A percentile compares a stretch with the other conserved stretches of the same genome.
These are phyloP conservation scores for Musa balbisiana DNA, from an alignment of 202 grass and related monocot species.

Conservation along the genomic window DNA sequence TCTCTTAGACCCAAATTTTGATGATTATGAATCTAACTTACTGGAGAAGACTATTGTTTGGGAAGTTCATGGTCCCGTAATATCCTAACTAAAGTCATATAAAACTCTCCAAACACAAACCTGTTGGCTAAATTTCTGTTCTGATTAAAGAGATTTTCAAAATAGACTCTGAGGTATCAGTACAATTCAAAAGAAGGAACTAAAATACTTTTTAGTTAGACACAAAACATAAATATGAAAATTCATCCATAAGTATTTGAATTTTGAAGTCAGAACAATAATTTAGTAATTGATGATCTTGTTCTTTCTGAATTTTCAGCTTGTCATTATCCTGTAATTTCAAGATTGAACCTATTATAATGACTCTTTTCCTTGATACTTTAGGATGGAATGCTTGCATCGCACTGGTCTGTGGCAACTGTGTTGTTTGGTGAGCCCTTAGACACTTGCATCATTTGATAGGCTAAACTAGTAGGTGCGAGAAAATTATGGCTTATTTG, in stretches of 20 bases:
- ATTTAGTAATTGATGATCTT: no score
- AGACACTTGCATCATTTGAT: background rate
- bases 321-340: background rate
- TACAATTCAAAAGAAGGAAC: background rate
- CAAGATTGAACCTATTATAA: background rate
- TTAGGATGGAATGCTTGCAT: constrained; percentile 99
- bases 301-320: background rate
- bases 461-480: no score
- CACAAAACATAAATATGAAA: no score
- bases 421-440: constrained; percentile 79
- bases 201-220: background rate
- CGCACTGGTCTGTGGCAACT: constrained; percentile 86
- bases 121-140: background rate
- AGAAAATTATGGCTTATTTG: no score
- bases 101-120: background rate
- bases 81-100: background rate
- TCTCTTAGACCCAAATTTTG: no score
- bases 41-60: background rate
- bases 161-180: background rate
- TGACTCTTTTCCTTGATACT: constrained; percentile 28
- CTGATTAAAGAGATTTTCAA: no score
- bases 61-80: background rate
- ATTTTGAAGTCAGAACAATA: no score
- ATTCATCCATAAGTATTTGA: no score
- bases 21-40: background rate